Evolutionary conservation across 2,329 filamentous ascomycete genomes (phyloP), one percentile per base, ranked within the genome.

Genomic region (Pseudocercospora vitis): DNA sequence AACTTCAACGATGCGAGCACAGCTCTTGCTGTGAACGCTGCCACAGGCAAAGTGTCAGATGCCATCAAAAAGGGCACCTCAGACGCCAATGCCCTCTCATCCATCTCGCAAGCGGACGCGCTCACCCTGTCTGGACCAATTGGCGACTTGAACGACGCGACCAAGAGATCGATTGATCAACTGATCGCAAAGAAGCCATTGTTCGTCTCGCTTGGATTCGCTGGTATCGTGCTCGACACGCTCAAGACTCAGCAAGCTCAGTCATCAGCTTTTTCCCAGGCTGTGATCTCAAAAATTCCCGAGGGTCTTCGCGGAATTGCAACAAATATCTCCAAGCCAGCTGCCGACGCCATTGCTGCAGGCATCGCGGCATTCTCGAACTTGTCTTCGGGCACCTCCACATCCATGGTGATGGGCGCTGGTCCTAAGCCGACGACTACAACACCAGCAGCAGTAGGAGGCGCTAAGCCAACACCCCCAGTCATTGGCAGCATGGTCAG

Each of bases 11-110:
- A 40, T 52, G 16, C 23, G 28, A 39, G 48, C 47, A 39, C 48
- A 40, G 33, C 49, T 37, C 29, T 45, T 44, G 19, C 47, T 32
- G 46, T 48, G 18, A 48, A 48, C 28, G 53, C 39, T 24, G 50
- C 50, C 16, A 31, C 48, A 9, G 31, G 29, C 5, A 50, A 37
- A n/a, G 53, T 56, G 12, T 37, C 50, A 23, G 44, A 52, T 44
- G 53, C 53, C 11, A 48, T 56, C 44, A 56, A 49, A 35, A 39
- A 50, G 18, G 53, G 48, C 14, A 56, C 44, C n/a, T 52, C 49
- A 4, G 48, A 52, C 48, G 53, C 44, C 49, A 52, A 49, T 45
- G 53, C 44, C 31, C 23, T 56, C 24, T 44, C 42, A 18, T 48
- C 48, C n/a, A 46, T 56, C 8, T 48, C 44, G 4, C 50, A 52